Percentiles rank a stretch among this genome's conserved stretches.
phyloP scores from a whole-genome alignment of 2,329 filamentous ascomycete species.

The Clonostachys solani region DNA sequence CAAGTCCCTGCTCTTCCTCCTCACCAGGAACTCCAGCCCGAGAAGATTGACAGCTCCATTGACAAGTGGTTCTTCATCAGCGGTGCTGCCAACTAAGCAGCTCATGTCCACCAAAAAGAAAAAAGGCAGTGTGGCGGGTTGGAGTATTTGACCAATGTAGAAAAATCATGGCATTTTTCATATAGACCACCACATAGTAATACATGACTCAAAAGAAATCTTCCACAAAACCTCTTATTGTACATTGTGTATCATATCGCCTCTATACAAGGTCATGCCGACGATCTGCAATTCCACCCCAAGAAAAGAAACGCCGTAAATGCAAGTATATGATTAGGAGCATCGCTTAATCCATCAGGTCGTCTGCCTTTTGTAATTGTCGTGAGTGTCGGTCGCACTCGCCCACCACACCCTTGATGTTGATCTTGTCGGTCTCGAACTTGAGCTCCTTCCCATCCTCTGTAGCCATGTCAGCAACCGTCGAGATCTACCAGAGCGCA shows the following conservation, averaged over 20 bases:
- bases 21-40: conserved; percentile 76
- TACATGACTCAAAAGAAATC: too few relatives aligned
- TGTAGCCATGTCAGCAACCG: conserved; percentile 26
- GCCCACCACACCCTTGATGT: conserved; percentile 80
- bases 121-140: not conserved
- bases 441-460: conserved; percentile 92
- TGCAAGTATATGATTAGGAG: conserved; percentile 10
- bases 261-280: not conserved
- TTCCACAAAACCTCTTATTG: too few relatives aligned
- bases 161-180: too few relatives aligned
- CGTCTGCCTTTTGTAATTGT: conserved; percentile 74
- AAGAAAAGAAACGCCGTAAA: conserved; percentile 21
- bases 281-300: not conserved
- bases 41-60: conserved; percentile 90
- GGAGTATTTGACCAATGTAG: too few relatives aligned
- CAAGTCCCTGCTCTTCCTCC: conserved; percentile 73
- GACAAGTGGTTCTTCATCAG: conserved; percentile 99
- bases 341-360: conserved; percentile 51
- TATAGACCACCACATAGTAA: too few relatives aligned
- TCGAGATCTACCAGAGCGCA: not conserved
- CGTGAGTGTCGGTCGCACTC: conserved; percentile 90
- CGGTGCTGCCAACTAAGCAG: conserved; percentile 74
- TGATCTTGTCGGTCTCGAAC: conserved; percentile 74
- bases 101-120: not conserved
- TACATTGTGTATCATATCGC: not conserved